A percentile compares a stretch with the other conserved stretches of the same genome.
These are phyloP conservation scores for Phytophthora crassamura DNA, from an alignment of 352 stramenopile species.

Conservation along the genomic window DNA sequence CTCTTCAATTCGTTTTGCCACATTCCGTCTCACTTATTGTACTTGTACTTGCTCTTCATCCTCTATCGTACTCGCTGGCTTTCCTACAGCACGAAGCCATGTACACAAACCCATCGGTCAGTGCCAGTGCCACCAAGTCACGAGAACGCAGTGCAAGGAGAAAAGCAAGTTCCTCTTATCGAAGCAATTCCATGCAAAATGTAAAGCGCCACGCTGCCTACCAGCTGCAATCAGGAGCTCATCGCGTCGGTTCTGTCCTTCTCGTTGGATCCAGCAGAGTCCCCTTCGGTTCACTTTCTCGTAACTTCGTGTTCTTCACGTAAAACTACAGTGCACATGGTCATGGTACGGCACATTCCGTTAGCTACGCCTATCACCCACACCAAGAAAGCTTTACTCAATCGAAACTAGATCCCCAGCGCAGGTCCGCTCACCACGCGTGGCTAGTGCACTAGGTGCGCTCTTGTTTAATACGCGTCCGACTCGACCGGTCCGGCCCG, in stretches of 20 bases:
- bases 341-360: not conserved
- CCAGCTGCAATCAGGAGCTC: slow-evolving; percentile 30
- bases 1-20: slow-evolving; percentile 27
- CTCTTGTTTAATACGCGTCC: slow-evolving; percentile 41
- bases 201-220: slow-evolving; percentile 30
- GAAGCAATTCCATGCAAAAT: slow-evolving; percentile 35
- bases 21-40: slow-evolving; percentile 10
- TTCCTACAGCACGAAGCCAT: slow-evolving; percentile 17
- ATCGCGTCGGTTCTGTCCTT: slow-evolving; percentile 17
- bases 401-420: slow-evolving; percentile 10
- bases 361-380: slow-evolving; percentile 7
- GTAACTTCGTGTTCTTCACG: not conserved
- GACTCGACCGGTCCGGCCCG: slow-evolving; percentile 3
- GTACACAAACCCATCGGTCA: slow-evolving; percentile 20
- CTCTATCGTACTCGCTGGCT: not conserved
- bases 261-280: not conserved
- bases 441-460: slow-evolving; percentile 27
- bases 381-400: slow-evolving; percentile 21
- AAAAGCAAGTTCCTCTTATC: slow-evolving; percentile 28
- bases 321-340: slow-evolving; percentile 20
- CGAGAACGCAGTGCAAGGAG: slow-evolving; percentile 17
- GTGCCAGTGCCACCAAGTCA: slow-evolving; percentile 1
- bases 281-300: too few relatives aligned
- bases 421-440: slow-evolving; percentile 13
- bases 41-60: slow-evolving; percentile 16